Evolutionary conservation across 2,329 filamentous ascomycete genomes (phyloP).

Genomic region (Phialophora expanda): DNA sequence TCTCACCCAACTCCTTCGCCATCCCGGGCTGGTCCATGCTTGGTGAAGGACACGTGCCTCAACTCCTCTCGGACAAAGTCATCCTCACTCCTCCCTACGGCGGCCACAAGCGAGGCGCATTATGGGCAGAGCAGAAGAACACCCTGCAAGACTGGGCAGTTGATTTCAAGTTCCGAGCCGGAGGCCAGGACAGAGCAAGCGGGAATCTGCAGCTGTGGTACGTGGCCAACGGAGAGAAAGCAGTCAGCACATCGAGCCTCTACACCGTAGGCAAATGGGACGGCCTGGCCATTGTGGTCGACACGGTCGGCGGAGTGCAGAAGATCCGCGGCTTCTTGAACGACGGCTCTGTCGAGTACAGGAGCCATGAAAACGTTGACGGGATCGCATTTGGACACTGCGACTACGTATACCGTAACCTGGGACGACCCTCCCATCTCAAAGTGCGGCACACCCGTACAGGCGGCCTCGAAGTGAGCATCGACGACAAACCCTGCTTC

Average conservation of each 20-base stretch:
- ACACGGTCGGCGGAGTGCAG: conserved; percentile 75
- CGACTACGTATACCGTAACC: conserved; percentile 86
- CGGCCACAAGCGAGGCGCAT: conserved; percentile 79
- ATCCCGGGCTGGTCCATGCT: conserved; percentile 63
- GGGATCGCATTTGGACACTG: conserved; percentile 92
- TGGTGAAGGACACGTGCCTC: conserved; percentile 61
- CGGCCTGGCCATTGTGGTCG: conserved; percentile 84
- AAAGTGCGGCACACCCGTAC: conserved; percentile 69
- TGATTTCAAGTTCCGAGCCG: conserved; percentile 85
- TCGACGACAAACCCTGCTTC: conserved; percentile 84
- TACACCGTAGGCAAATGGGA: conserved; percentile 87
- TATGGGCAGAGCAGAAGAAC: conserved; percentile 73
- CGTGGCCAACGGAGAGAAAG: conserved; percentile 68
- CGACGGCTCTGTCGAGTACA: conserved; percentile 82
- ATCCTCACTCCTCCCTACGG: conserved; percentile 88
- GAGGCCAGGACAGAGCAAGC: conserved; percentile 79
- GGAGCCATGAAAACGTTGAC: conserved; percentile 76
- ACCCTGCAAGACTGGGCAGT: conserved; percentile 71
- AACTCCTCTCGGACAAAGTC: conserved; percentile 81
- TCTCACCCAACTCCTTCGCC: conserved; percentile 61
- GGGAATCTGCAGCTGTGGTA: conserved; percentile 97
- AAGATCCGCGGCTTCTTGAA: conserved; percentile 93
- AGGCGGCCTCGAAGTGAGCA: conserved; percentile 72
- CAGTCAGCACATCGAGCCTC: conserved; percentile 74
- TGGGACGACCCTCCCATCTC: conserved; percentile 80